Base-by-base conservation (phyloP, 164 flowering plant species). In the Chimonanthus praecox region DNA sequence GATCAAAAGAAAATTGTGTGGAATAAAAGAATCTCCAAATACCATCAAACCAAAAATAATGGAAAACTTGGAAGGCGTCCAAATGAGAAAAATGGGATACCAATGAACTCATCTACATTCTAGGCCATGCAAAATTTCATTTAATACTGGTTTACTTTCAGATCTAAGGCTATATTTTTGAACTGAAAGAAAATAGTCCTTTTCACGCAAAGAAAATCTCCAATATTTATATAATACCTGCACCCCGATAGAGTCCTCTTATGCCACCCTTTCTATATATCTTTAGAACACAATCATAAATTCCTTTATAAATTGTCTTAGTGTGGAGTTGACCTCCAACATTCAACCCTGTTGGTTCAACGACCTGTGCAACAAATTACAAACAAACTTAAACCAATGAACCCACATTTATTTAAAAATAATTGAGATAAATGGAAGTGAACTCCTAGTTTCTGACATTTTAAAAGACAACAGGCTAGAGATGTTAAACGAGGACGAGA, bases 241-340 rank as follows among this genome's bases (percentile, higher is more conserved):
- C 97, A 43, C 99, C 99, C 20, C 98, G 94, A 79, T 96, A 96
- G 73, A 96, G 90, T 47, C 98, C 97, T 79, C 88, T 85, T 6
- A 85, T 2, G 49, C 99, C 98, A 61, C 90, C 82, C 50, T 88
- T 90, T 77, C 69, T 90, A 72, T 82, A 88, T 48, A 92, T 94
- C 82, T 83, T 90, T 10, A 86, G 76, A 76, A 92, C 89, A 84
- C 98, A 93, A 82, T 96, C 97, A 47, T 58, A 67, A 73, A 94
- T 94, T 82, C 99, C 99, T 81, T 58, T 89, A 61, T 90, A 94
- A 47, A 85, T 75, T 72, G 80, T 85, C 58, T 89, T 94, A 50
- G 70, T n/a, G 43, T 64, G 71, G 64, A 77, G 58, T 44, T 80
- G 45, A 47, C 88, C 82, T 74, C 85, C 76, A 33, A 84, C 62